phyloP scores from a whole-genome alignment of 805 yeast species.

The Lipomyces chichibuensis region DNA sequence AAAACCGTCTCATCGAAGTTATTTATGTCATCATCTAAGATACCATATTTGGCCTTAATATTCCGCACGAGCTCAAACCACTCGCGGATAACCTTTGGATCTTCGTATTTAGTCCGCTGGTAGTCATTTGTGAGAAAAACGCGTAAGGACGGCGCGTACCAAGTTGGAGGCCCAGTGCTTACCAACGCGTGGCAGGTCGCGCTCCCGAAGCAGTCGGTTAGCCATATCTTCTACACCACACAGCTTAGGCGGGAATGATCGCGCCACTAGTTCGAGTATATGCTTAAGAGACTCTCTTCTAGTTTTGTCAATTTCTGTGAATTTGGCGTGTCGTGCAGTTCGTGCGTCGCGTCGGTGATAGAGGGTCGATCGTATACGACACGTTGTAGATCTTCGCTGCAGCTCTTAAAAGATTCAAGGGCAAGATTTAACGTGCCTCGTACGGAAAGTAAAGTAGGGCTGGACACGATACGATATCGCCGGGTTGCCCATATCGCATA shows the following conservation, averaged over 20 bases:
- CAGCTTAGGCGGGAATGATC: background rate
- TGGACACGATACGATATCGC: no score
- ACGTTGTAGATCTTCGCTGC: no score
- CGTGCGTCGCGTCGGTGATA: no score
- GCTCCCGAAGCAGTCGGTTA: background rate
- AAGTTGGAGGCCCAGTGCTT: slow-evolving; percentile 2
- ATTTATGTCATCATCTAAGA: background rate
- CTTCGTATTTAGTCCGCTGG: slow-evolving; percentile 5
- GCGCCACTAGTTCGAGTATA: no score
- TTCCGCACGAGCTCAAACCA: slow-evolving; percentile 2
- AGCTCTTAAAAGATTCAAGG: no score
- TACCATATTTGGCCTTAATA: background rate
- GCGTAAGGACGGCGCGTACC: slow-evolving; percentile 2
- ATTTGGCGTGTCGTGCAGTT: no score
- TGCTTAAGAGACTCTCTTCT: no score
- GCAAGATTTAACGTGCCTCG: no score
- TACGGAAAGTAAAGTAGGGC: no score
- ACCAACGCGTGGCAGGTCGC: background rate
- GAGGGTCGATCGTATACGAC: no score
- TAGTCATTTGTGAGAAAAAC: slow-evolving; percentile 3
- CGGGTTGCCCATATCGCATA: no score
- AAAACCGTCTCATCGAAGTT: slow-evolving; percentile 18
- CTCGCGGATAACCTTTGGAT: background rate
- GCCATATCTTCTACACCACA: background rate
- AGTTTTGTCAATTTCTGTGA: no score